Percentiles rank a stretch among this genome's conserved stretches.
phyloP scores from a whole-genome alignment of 2,329 filamentous ascomycete genomes.

The Incumbomyces delicatus region DNA sequence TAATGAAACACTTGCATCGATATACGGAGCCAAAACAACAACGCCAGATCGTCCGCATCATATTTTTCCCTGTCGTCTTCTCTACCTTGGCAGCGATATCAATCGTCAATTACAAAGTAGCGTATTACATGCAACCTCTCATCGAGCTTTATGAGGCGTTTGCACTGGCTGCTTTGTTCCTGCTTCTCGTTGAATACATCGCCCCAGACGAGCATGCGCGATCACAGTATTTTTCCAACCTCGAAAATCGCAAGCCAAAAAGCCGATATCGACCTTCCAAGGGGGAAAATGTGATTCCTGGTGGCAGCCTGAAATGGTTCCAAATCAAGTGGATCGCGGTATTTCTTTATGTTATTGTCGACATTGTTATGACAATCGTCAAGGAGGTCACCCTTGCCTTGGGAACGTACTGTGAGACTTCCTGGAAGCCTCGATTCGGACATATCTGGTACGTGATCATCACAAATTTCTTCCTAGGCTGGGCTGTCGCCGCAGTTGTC shows the following conservation, averaged over 20 bases:
- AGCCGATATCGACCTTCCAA: neutral
- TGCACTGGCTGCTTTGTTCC: slow-evolving; percentile 12
- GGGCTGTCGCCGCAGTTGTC: slow-evolving; percentile 57
- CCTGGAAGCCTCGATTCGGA: slow-evolving; percentile 62
- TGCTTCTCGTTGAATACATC: slow-evolving; percentile 13
- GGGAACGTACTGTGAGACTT: slow-evolving; percentile 65
- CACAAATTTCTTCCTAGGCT: neutral
- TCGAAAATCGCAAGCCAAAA: slow-evolving; percentile 8
- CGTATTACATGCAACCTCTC: slow-evolving; percentile 9
- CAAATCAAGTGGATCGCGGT: slow-evolving; percentile 66
- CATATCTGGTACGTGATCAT: slow-evolving; percentile 56
- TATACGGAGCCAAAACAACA: slow-evolving; percentile 13
- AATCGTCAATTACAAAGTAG: slow-evolving; percentile 9
- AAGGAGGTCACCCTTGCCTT: slow-evolving; percentile 62
- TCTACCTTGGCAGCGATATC: slow-evolving; percentile 8
- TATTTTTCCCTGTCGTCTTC: slow-evolving; percentile 10
- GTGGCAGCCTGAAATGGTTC: slow-evolving; percentile 9
- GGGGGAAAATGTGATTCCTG: slow-evolving; percentile 4
- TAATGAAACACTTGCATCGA: slow-evolving; percentile 10
- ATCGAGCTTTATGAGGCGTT: slow-evolving; percentile 12
- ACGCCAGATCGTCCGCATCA: slow-evolving; percentile 13
- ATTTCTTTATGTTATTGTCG: slow-evolving; percentile 75
- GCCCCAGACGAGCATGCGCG: slow-evolving; percentile 9
- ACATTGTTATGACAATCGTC: slow-evolving; percentile 66
- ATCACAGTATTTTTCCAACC: slow-evolving; percentile 6